Conservation (phyloP, 371 early-diverging fungal species). For the Mortierella sp. region DNA sequence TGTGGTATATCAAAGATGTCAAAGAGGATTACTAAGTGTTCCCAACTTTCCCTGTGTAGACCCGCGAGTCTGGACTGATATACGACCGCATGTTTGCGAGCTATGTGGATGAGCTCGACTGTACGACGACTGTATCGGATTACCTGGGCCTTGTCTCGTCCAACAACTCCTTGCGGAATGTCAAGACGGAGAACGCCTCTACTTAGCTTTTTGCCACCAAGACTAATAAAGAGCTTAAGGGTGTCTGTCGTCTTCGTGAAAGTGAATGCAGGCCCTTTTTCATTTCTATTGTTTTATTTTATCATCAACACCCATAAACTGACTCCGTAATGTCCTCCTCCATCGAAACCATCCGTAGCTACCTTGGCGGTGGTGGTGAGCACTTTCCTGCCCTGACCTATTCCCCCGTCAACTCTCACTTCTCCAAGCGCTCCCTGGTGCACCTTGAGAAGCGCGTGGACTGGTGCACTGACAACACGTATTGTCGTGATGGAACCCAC, state of each 20-base stretch:
- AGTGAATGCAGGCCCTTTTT: background rate
- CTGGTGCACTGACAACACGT: slow-evolving; percentile 8
- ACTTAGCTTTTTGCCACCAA: slow-evolving; percentile 2
- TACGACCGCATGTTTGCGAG: slow-evolving; percentile 63
- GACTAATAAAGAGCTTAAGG: background rate
- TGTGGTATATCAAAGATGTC: no score
- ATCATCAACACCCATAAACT: background rate
- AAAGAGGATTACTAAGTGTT: no score
- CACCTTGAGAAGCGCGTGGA: slow-evolving; percentile 43
- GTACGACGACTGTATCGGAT: slow-evolving; percentile 60
- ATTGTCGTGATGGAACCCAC: slow-evolving; percentile 30
- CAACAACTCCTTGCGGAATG: slow-evolving; percentile 42
- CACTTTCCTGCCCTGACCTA: slow-evolving; percentile 1
- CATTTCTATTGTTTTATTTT: background rate
- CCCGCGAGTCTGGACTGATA: slow-evolving; percentile 61
- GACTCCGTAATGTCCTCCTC: slow-evolving; percentile 9
- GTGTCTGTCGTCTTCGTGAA: background rate
- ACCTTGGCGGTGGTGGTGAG: slow-evolving; percentile 19
- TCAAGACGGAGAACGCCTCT: slow-evolving; percentile 20
- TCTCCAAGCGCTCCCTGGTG: slow-evolving; percentile 38
- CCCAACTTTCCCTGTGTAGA: no score
- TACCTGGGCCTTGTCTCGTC: slow-evolving; percentile 59
- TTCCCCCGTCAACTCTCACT: slow-evolving; percentile 15
- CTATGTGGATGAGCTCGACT: slow-evolving; percentile 59
- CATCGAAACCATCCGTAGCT: slow-evolving; percentile 9